A percentile compares a stretch with the other conserved stretches of the same genome.
These are phyloP conservation scores for Penicillium sp. DNA, from an alignment of 2,329 filamentous ascomycete species.

Conservation along the genomic window DNA sequence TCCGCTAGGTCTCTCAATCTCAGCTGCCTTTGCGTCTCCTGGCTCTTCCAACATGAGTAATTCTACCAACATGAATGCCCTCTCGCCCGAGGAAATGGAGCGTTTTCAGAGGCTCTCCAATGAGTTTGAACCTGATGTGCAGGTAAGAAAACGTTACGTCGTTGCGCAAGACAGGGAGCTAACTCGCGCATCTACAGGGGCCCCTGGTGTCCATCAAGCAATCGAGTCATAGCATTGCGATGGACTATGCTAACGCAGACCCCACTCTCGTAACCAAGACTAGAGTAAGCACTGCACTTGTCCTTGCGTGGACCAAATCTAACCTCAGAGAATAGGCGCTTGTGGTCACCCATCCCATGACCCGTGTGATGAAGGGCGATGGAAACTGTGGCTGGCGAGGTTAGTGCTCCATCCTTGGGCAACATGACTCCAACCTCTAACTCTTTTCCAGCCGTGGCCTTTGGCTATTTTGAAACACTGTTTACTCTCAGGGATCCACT, in stretches of 20 bases:
- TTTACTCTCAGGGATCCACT: slow-evolving; percentile 63
- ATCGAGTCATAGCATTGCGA: slow-evolving; percentile 71
- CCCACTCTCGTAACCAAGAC: slow-evolving; percentile 83
- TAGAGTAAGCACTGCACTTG: slow-evolving; percentile 53
- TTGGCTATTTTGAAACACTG: slow-evolving; percentile 87
- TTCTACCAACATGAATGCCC: slow-evolving; percentile 36
- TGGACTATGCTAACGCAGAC: slow-evolving; percentile 87
- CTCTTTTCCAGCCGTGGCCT: slow-evolving; percentile 69
- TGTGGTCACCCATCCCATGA: slow-evolving; percentile 79
- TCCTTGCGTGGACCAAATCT: not conserved
- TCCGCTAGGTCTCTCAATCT: slow-evolving; percentile 24
- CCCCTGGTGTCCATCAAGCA: slow-evolving; percentile 76
- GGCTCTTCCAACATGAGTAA: slow-evolving; percentile 17
- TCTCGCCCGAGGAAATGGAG: slow-evolving; percentile 55
- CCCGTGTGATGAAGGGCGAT: slow-evolving; percentile 83
- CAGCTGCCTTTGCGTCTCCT: slow-evolving; percentile 15
- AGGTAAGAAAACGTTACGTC: slow-evolving; percentile 41
- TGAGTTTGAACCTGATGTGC: slow-evolving; percentile 57
- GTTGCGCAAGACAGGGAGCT: not conserved
- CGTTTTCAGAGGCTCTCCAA: slow-evolving; percentile 62
- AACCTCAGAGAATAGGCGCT: slow-evolving; percentile 58
- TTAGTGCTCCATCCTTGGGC: slow-evolving; percentile 41
- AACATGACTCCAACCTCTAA: slow-evolving; percentile 5
- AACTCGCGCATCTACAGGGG: slow-evolving; percentile 56
- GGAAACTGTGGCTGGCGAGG: slow-evolving; percentile 98